Evolutionary conservation across 495 filamentous ascomycete species (phyloP), one percentile per base, ranked within the genome.

Genomic region (Penicillium diatomitis): DNA sequence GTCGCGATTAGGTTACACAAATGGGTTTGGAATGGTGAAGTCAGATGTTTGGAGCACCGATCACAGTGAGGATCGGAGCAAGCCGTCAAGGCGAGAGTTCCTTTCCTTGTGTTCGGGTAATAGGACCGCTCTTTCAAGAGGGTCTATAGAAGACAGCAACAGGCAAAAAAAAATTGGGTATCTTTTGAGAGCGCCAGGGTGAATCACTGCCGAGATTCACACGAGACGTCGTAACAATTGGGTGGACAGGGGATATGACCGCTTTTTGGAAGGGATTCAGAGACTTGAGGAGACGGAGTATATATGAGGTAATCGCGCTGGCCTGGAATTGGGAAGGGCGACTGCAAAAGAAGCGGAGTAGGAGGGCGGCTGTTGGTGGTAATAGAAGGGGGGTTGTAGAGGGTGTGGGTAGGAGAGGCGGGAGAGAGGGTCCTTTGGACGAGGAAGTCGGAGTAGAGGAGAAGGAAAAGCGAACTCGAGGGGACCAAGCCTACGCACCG

Each of bases 401-500:
- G 20, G 20, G 2, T 20, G 20, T 20, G 20, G 20, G 20, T 20
- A 20, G 20, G 20, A 20, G 20, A 20, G 20, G 20, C 20, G 20
- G 20, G 45, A 32, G 20, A 42, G 31, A 39, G 32, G 46, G 44
- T 30, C 27, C 28, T 30, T 32, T 29, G 46, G 32, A 38, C 46
- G 44, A 55, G 48, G 60, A 43, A 38, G 54, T 60, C 46, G 48
- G 36, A 60, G 49, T 39, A 47, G 39, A n/a, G 48, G 47, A 47
- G 52, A 54, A 49, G 59, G 54, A 56, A 49, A 49, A 54, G 46
- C 53, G 47, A 47, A 51, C 41, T 44, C 49, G 60, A 45, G 61
- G 66, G 70, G 69, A 70, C 67, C 68, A 70, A 73, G 69, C 70
- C 71, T 72, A 74, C 68, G 71, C 71, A 75, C 71, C 71, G 70